Percentiles rank a stretch among this genome's conserved stretches.
Evolutionary conservation across 176 grass and related monocot species (phyloP).

Genomic region (Carex pumila): DNA sequence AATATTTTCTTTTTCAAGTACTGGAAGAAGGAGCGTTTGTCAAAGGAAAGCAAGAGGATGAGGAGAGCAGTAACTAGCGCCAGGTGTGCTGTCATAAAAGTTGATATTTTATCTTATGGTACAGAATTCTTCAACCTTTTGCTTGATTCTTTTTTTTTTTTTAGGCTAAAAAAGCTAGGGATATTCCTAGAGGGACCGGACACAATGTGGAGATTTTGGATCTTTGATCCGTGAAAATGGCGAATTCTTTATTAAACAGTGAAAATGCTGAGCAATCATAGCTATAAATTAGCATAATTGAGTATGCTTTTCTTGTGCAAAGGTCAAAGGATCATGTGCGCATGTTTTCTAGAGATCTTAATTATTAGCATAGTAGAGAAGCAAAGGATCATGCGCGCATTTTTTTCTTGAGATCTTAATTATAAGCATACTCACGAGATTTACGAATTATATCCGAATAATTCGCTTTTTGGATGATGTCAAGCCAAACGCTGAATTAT

Average conservation of each 20-base stretch:
- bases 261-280: neutral
- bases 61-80: conserved; percentile 32
- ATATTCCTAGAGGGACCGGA: neutral
- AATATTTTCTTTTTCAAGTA: conserved; percentile 35
- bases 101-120: neutral
- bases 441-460: no score
- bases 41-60: conserved; percentile 34
- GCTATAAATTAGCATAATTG: neutral
- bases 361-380: no score
- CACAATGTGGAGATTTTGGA: neutral
- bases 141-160: conserved; percentile 1
- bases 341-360: no score
- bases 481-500: no score
- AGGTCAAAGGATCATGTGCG: neutral
- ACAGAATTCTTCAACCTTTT: neutral
- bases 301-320: neutral
- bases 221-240: neutral
- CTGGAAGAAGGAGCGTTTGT: conserved; percentile 30
- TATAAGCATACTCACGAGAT: no score
- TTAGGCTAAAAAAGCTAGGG: neutral
- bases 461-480: no score
- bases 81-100: conserved; percentile 50
- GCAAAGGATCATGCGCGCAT: neutral
- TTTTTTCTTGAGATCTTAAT: no score
- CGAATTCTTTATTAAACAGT: neutral